phyloP scores from a whole-genome alignment of 495 filamentous ascomycete species.

The Neohortaea acidophila region DNA sequence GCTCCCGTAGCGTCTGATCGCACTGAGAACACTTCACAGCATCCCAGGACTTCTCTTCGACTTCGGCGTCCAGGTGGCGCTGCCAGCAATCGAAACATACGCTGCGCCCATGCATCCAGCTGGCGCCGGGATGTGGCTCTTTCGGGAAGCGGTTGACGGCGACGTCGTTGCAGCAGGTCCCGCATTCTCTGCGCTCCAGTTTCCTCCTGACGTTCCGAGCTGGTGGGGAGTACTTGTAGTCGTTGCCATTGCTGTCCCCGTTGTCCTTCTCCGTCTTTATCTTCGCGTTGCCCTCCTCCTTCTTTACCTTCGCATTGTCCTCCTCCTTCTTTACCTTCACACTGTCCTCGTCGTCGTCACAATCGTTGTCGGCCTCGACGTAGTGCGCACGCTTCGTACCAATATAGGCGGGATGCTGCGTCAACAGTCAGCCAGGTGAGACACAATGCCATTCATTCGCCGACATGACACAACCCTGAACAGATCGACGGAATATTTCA shows the following conservation, averaged over 20 bases:
- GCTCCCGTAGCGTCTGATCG: neutral
- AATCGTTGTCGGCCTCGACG: neutral
- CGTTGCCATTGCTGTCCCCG: no score
- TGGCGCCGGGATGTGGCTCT: neutral
- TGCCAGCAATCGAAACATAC: conserved; percentile 1
- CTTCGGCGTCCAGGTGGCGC: neutral
- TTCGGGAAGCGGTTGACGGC: neutral
- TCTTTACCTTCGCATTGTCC: no score
- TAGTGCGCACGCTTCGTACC: no score
- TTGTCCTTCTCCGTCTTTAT: neutral
- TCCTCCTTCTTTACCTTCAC: neutral
- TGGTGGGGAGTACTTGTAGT: neutral
- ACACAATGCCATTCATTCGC: no score
- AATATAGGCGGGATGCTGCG: no score
- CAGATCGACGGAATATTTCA: no score
- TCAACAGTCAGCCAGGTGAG: no score
- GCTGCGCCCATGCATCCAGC: no score
- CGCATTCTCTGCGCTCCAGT: neutral
- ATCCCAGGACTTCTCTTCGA: neutral
- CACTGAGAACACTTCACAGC: neutral
- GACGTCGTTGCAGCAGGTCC: conserved; percentile 1
- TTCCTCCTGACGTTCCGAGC: neutral
- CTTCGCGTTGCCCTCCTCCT: no score
- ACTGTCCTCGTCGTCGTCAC: neutral
- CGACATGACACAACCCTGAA: no score